Base-by-base conservation (phyloP, 139 green algal species). In the Chlamydomonas applanata region DNA sequence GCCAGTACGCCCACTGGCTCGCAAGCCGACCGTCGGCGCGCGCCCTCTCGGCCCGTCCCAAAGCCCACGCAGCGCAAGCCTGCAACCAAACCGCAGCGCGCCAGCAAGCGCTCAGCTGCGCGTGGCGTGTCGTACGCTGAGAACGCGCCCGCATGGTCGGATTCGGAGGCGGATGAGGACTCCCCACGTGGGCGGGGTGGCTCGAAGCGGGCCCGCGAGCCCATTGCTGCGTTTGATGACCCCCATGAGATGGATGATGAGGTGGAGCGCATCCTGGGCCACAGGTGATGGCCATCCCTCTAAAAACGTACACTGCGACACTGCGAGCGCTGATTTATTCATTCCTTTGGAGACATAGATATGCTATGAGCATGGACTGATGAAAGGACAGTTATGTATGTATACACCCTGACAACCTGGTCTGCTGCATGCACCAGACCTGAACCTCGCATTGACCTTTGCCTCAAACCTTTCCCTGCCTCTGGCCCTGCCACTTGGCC, bases 191-290 rank as follows among this genome's bases (percentile, higher is more conserved):
- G 27, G 27, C 17, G 64, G 5, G 29, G 64, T 49, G 1, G 68
- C 34, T n/a, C 46, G n/a, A 49, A 64, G 49, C 19, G 68, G 40
- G 36, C 2, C 2, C 27, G 68, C 24, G 84, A 87, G 62, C 68
- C 78, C 19, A 53, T 87, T n/a, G 71, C 86, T 40, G 76, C 81
- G 24, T 83, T 89, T 53, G 77, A 88, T 24, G 84, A 86, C 20
- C 71, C 72, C 2, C 76, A 71, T 17, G 81, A 85, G 33, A 52
- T 87, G 34, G 84, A 91, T 24, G 86, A 93, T 34, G 89, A 94
- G 73, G 82, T 94, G 16, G 90, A 94, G 45, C 67, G 82, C 16
- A 84, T 94, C 32, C 69, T 93, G 33, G 76, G 34, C 1, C 90
- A 94, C 79, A 88, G 87, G 85, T 91, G 40, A n/a, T n/a, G n/a